phyloP scores from a whole-genome alignment of 1,139 yeast genomes.

The Eremothecium gossypii region DNA sequence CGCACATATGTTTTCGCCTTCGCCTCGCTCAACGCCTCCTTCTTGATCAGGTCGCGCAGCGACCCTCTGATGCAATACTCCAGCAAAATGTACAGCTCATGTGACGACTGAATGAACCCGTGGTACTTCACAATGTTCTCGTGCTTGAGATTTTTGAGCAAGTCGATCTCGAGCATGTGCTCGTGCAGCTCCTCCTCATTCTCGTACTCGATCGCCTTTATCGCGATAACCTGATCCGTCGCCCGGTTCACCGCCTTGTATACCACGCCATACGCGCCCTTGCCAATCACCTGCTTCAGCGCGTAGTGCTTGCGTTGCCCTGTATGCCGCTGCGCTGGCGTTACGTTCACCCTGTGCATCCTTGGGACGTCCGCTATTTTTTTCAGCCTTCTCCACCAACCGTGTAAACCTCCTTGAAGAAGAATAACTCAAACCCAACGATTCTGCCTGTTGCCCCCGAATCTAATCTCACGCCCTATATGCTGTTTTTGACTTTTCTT shows the following conservation, averaged over 20 bases:
- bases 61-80: slow-evolving; percentile 87
- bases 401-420: no score
- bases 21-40: slow-evolving; percentile 44
- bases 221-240: slow-evolving; percentile 69
- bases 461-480: no score
- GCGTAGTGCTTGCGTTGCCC: slow-evolving; percentile 31
- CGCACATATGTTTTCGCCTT: slow-evolving; percentile 51
- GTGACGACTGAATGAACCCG: slow-evolving; percentile 69
- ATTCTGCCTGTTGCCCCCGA: no score
- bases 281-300: slow-evolving; percentile 56
- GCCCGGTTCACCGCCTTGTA: slow-evolving; percentile 55
- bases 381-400: no score
- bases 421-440: no score
- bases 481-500: slow-evolving; percentile 6
- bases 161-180: slow-evolving; percentile 76
- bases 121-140: slow-evolving; percentile 83
- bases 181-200: slow-evolving; percentile 44
- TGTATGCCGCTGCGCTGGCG: slow-evolving; percentile 4
- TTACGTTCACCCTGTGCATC: slow-evolving; percentile 4
- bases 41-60: slow-evolving; percentile 55
- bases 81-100: slow-evolving; percentile 61
- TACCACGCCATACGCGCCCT: slow-evolving; percentile 75
- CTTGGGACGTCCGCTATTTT: background rate
- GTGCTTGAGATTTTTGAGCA: slow-evolving; percentile 73
- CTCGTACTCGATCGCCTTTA: slow-evolving; percentile 66